Evolutionary conservation across 2,329 filamentous ascomycete species (phyloP).

Genomic region (Exophiala viscosa): DNA sequence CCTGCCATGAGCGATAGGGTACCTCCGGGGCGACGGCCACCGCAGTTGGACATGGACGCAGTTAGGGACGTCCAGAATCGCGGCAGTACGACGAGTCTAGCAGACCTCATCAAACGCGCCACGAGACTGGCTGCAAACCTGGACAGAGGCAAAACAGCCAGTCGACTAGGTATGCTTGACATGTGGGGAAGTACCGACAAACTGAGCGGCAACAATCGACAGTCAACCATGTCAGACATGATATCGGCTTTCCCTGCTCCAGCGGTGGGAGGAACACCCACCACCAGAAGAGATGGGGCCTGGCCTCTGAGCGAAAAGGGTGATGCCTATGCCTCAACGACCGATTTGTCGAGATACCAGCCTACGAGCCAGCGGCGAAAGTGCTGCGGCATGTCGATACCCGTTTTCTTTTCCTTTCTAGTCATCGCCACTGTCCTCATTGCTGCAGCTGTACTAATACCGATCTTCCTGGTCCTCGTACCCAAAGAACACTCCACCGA

Average conservation of each 20-base stretch:
- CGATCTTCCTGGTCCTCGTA: constrained; percentile 61
- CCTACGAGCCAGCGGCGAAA: constrained; percentile 45
- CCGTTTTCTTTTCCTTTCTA: constrained; percentile 66
- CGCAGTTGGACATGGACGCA: constrained; percentile 75
- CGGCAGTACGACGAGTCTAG: constrained; percentile 85
- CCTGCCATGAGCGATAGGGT: constrained; percentile 38
- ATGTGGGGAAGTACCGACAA: constrained; percentile 37
- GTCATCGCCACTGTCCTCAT: constrained; percentile 68
- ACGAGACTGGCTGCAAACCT: constrained; percentile 83
- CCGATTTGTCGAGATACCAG: constrained; percentile 27
- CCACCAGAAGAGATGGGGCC: constrained; percentile 31
- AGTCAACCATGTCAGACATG: constrained; percentile 60
- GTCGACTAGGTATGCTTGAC: constrained; percentile 53
- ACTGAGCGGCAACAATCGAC: constrained; percentile 30
- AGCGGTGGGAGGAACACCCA: constrained; percentile 46
- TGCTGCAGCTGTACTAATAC: constrained; percentile 77
- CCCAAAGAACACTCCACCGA: constrained; percentile 45
- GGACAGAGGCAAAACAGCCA: constrained; percentile 71
- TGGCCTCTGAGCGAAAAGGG: constrained; percentile 40
- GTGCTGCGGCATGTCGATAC: constrained; percentile 80
- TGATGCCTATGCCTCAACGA: constrained; percentile 21
- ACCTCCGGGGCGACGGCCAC: constrained; percentile 52
- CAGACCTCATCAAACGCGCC: constrained; percentile 84
- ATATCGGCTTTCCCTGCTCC: constrained; percentile 63
- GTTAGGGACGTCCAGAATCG: constrained; percentile 76